A percentile compares a stretch with the other conserved stretches of the same genome.
phyloP scores from a whole-genome alignment of 306 rosid species.

The Lathyrus aphaca region DNA sequence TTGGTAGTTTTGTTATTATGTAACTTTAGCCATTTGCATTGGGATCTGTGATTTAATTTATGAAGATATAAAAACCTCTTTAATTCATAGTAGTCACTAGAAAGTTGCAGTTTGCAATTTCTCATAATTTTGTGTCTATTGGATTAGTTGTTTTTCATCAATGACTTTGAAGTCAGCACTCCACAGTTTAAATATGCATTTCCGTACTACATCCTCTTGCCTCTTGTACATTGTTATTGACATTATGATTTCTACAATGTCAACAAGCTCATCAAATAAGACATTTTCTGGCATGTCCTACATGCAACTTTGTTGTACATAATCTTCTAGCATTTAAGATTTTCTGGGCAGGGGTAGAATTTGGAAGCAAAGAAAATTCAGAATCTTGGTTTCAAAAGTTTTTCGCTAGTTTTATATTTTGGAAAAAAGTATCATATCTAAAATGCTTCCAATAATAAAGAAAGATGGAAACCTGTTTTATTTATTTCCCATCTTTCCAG shows the following conservation, averaged over 20 bases:
- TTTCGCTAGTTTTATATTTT: no score
- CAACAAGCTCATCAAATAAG: background rate
- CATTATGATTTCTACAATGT: background rate
- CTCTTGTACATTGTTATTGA: background rate
- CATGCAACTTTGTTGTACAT: background rate
- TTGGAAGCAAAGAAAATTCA: background rate
- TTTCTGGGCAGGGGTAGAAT: background rate
- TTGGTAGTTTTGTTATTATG: constrained; percentile 22
- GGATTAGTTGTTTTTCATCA: background rate
- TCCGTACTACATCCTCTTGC: background rate
- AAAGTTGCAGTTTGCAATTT: constrained; percentile 1
- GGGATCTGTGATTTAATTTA: constrained; percentile 10
- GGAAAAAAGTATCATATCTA: background rate
- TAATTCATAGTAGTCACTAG: constrained; percentile 12
- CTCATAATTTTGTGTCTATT: constrained; percentile 9
- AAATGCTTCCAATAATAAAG: background rate
- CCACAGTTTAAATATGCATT: background rate
- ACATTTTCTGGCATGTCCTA: background rate
- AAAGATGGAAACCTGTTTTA: background rate
- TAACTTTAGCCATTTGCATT: background rate
- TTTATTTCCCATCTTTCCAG: background rate
- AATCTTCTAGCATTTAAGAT: background rate
- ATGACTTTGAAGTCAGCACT: constrained; percentile 13
- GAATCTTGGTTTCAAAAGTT: background rate
- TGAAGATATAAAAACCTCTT: constrained; percentile 5